phyloP scores from a whole-genome alignment of 139 green algal genomes.

The Pleodorina starrii region DNA sequence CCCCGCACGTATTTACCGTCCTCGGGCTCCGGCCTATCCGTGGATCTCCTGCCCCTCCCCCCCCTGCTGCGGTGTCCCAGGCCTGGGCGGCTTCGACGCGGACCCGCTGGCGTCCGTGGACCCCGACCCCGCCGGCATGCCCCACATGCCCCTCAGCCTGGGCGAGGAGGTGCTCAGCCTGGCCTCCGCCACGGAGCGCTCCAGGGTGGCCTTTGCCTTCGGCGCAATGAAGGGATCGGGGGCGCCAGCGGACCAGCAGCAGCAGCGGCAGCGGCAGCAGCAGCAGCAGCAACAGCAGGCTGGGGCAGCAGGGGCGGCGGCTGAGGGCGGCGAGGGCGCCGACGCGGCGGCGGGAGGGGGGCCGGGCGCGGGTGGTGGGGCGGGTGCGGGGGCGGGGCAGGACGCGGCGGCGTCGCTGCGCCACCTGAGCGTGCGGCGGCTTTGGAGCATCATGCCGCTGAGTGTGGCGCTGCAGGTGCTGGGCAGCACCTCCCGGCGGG shows the following conservation, averaged over 20 bases:
- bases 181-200: not conserved
- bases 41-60: too few species aligned
- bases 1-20: too few species aligned
- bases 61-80: too few species aligned
- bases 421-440: conserved; percentile 52
- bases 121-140: not conserved
- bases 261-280: not conserved
- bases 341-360: not conserved
- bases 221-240: conserved; percentile 15
- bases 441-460: conserved; percentile 68
- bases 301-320: not conserved
- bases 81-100: conserved; percentile 31
- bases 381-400: not conserved
- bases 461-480: conserved; percentile 59
- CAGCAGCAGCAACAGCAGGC: not conserved
- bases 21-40: too few species aligned
- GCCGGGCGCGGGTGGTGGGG: not conserved
- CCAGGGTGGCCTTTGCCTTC: conserved; percentile 26
- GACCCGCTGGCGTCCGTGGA: conserved; percentile 24
- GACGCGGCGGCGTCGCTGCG: not conserved
- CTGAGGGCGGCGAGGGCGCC: not conserved
- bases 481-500: conserved; percentile 32
- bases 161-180: conserved; percentile 24
- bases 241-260: not conserved
- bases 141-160: conserved; percentile 3